A percentile compares a stretch with the other conserved stretches of the same genome.
Evolutionary conservation across 2,329 filamentous ascomycete species (phyloP).

Genomic region (Xylaria arbuscula): DNA sequence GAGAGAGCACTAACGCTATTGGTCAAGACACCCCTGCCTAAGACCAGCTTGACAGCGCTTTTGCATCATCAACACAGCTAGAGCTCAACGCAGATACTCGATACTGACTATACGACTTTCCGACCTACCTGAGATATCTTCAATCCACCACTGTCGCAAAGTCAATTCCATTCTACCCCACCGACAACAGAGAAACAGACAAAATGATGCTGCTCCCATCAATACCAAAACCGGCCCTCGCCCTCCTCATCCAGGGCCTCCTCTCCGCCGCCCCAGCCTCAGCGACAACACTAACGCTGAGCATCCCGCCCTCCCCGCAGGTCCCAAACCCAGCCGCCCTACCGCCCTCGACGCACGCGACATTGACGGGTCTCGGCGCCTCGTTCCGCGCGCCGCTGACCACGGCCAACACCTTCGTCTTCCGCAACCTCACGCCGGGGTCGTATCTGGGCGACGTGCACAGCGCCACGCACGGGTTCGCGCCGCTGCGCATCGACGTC

Average conservation of each 20-base stretch:
- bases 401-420: slow-evolving; percentile 76
- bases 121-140: neutral
- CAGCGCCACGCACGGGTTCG: slow-evolving; percentile 78
- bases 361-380: slow-evolving; percentile 58
- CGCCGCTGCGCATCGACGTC: slow-evolving; percentile 84
- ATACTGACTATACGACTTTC: slow-evolving; percentile 21
- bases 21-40: slow-evolving; percentile 11
- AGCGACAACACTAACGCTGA: slow-evolving; percentile 59
- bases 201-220: slow-evolving; percentile 16
- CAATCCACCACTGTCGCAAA: neutral
- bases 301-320: slow-evolving; percentile 53
- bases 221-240: slow-evolving; percentile 41
- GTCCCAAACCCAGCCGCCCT: slow-evolving; percentile 64
- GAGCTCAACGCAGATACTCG: slow-evolving; percentile 25
- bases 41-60: neutral
- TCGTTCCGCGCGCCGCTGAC: slow-evolving; percentile 70
- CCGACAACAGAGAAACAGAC: neutral
- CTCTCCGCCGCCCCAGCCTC: slow-evolving; percentile 44
- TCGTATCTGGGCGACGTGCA: slow-evolving; percentile 88
- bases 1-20: slow-evolving; percentile 25
- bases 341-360: slow-evolving; percentile 72
- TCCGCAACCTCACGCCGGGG: slow-evolving; percentile 75
- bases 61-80: slow-evolving; percentile 26
- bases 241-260: slow-evolving; percentile 42
- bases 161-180: neutral